Conservation (phyloP, 2,329 filamentous ascomycete species). For the Elsinoe australis region DNA sequence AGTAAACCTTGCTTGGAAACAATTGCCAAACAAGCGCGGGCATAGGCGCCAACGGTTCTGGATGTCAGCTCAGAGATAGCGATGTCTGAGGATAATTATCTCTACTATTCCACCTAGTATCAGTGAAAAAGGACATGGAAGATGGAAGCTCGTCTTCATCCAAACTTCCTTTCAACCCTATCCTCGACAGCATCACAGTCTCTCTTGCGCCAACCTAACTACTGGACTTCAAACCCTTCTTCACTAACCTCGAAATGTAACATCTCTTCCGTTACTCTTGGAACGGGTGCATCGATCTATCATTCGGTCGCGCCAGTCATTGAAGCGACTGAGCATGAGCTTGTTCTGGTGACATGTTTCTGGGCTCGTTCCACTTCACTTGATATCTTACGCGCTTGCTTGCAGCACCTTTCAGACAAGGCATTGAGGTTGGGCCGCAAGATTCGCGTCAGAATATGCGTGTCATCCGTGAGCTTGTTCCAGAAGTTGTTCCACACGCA, state of each 20-base stretch:
- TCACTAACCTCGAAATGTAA: constrained; percentile 31
- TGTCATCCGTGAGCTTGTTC: constrained; percentile 63
- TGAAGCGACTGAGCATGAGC: constrained; percentile 51
- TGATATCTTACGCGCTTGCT: constrained; percentile 48
- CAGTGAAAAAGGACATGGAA: too few species aligned
- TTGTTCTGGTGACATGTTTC: constrained; percentile 75
- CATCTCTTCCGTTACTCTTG: constrained; percentile 34
- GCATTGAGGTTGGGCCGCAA: constrained; percentile 26
- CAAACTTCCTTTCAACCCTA: constrained; percentile 1
- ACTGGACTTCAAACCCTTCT: constrained; percentile 32
- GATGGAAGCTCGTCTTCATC: constrained; percentile 3
- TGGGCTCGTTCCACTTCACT: constrained; percentile 63
- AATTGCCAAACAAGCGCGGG: neutral
- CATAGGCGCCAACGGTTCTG: neutral
- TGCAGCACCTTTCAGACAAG: constrained; percentile 52
- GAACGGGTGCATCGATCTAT: constrained; percentile 40
- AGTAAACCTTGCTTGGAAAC: constrained; percentile 12
- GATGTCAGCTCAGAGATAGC: too few species aligned
- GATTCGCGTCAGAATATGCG: constrained; percentile 62
- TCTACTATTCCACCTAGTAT: too few species aligned
- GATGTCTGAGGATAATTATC: too few species aligned
- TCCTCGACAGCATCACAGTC: neutral
- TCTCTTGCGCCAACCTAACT: constrained; percentile 27
- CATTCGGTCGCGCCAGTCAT: constrained; percentile 53
- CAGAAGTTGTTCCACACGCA: constrained; percentile 70